Percentiles rank a stretch among this genome's conserved stretches.
These are phyloP conservation scores for Buxus sempervirens DNA, from an alignment of 164 flowering plant species.

Conservation along the genomic window DNA sequence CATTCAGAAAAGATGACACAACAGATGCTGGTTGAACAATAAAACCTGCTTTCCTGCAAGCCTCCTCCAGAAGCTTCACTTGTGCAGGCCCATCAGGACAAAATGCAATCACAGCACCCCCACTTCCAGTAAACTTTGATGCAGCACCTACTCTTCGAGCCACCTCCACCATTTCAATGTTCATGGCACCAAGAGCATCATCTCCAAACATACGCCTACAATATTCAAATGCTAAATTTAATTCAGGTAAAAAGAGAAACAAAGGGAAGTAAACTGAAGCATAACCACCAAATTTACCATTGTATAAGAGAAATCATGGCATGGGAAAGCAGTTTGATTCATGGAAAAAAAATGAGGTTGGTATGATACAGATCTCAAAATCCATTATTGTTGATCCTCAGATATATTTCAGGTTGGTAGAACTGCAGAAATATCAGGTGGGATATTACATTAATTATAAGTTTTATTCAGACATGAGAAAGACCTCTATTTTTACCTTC, in stretches of 20 bases:
- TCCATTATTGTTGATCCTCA: background rate
- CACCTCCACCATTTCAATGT: conserved; percentile 86
- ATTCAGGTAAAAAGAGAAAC: background rate
- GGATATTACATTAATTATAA: no score
- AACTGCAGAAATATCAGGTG: no score
- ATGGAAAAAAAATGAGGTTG: no score
- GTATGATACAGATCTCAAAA: background rate
- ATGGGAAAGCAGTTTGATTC: no score
- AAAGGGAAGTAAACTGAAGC: background rate
- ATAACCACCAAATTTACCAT: no score
- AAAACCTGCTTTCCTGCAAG: conserved; percentile 66
- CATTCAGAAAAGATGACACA: conserved; percentile 55
- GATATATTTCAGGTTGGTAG: no score
- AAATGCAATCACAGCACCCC: conserved; percentile 88
- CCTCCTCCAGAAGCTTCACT: conserved; percentile 65
- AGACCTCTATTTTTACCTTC: conserved; percentile 51
- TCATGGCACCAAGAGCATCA: conserved; percentile 67
- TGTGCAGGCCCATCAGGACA: conserved; percentile 84
- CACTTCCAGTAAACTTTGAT: conserved; percentile 93
- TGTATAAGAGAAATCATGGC: no score
- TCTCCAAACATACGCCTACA: conserved; percentile 90
- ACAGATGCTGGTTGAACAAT: conserved; percentile 48
- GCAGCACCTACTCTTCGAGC: conserved; percentile 92
- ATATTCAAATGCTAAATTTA: background rate
- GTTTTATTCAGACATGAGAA: no score